These are phyloP conservation scores for Xylaria sp. DNA, from an alignment of 2,329 filamentous ascomycete genomes.

Conservation along the genomic window DNA sequence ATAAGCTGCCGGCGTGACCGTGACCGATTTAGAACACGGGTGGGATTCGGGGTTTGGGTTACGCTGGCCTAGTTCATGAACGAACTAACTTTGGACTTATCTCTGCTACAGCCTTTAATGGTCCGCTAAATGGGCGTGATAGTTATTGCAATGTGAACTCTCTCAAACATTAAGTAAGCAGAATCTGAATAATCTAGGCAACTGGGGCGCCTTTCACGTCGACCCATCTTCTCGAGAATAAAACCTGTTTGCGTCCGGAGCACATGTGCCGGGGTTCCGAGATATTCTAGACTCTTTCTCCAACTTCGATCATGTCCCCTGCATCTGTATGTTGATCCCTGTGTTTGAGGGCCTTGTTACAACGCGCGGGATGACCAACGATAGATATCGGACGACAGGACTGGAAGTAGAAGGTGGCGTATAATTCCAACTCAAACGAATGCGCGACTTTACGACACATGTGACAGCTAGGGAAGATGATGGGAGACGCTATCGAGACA, in stretches of 20 bases:
- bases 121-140: no score
- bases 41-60: background rate
- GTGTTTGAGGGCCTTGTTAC: conserved; percentile 28
- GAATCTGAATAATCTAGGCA: background rate
- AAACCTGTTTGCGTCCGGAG: conserved; percentile 5
- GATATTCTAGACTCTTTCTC: conserved; percentile 24
- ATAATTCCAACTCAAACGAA: background rate
- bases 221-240: background rate
- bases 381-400: conserved; percentile 26
- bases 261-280: conserved; percentile 6
- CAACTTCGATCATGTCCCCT: conserved; percentile 13
- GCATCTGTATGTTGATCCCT: conserved; percentile 10
- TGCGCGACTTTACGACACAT: background rate
- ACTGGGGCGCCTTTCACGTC: background rate
- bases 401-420: conserved; percentile 31
- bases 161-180: background rate
- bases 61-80: background rate
- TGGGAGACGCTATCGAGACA: background rate
- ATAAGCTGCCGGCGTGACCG: conserved; percentile 23
- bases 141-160: background rate
- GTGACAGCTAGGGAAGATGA: background rate
- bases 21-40: conserved; percentile 24
- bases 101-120: background rate
- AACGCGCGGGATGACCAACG: conserved; percentile 3
- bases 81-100: background rate